Evolutionary conservation across 805 yeast genomes (phyloP).

Genomic region (Yamadazyma akitaensis): DNA sequence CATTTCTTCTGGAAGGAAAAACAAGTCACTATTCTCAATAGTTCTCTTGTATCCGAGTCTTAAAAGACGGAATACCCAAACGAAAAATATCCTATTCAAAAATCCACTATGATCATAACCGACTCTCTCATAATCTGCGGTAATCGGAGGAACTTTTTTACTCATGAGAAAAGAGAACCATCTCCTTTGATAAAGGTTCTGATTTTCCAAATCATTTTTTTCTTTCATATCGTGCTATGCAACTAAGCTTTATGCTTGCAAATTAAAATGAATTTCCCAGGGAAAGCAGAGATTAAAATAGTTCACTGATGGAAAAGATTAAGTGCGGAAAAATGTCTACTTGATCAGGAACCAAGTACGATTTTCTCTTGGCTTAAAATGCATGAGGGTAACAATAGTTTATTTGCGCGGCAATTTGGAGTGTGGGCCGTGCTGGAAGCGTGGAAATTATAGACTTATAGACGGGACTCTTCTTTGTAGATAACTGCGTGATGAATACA

Average conservation of each 20-base stretch:
- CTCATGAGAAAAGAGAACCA: constrained; percentile 32
- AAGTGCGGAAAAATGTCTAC: background rate
- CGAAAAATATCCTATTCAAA: constrained; percentile 47
- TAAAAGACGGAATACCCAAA: constrained; percentile 68
- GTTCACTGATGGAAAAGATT: background rate
- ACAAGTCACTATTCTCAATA: constrained; percentile 60
- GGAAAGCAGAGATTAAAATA: background rate
- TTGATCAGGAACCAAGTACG: background rate
- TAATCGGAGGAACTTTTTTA: constrained; percentile 49
- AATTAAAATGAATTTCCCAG: background rate
- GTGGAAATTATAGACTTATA: no score
- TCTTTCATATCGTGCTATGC: background rate
- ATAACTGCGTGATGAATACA: no score
- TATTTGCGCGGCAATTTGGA: no score
- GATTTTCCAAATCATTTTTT: background rate
- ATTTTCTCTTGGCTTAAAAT: background rate
- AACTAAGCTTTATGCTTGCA: background rate
- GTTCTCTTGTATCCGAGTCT: constrained; percentile 71
- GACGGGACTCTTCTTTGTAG: no score
- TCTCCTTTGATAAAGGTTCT: constrained; percentile 24
- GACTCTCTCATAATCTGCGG: constrained; percentile 47
- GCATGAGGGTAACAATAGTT: no score
- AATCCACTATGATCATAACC: constrained; percentile 45
- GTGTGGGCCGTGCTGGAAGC: no score
- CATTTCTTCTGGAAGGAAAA: constrained; percentile 30